Evolutionary conservation across 2,329 filamentous ascomycete genomes (phyloP).

Genomic region (Penicillium polonicum): DNA sequence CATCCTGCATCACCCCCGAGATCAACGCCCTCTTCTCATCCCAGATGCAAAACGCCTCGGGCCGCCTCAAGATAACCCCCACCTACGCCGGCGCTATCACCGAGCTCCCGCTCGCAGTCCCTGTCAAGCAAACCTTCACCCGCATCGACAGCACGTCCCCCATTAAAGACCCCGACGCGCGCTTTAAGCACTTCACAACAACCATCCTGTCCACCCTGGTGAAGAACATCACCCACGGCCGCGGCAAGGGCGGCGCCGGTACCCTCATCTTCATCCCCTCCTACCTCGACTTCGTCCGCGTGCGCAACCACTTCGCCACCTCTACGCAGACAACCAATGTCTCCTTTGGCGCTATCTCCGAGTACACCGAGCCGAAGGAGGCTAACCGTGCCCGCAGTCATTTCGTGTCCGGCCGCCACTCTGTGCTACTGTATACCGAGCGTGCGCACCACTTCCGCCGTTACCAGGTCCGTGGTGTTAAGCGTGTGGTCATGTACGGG

Average conservation of each 20-base stretch:
- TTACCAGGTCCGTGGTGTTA: slow-evolving; percentile 78
- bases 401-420: slow-evolving; percentile 79
- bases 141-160: slow-evolving; percentile 73
- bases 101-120: slow-evolving; percentile 61
- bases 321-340: slow-evolving; percentile 57
- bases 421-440: slow-evolving; percentile 85
- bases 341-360: slow-evolving; percentile 79
- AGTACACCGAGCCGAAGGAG: slow-evolving; percentile 78
- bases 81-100: slow-evolving; percentile 71
- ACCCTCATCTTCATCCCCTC: slow-evolving; percentile 87
- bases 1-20: slow-evolving; percentile 84
- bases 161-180: slow-evolving; percentile 74
- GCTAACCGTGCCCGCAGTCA: slow-evolving; percentile 82
- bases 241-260: slow-evolving; percentile 57
- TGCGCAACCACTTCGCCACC: slow-evolving; percentile 88
- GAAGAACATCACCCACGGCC: slow-evolving; percentile 52
- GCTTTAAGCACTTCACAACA: slow-evolving; percentile 88
- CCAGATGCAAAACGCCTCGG: slow-evolving; percentile 76
- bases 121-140: slow-evolving; percentile 82
- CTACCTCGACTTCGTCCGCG: slow-evolving; percentile 90
- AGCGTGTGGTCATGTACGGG: slow-evolving; percentile 82
- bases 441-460: slow-evolving; percentile 95
- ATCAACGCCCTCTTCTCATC: slow-evolving; percentile 75
- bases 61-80: slow-evolving; percentile 71
- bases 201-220: slow-evolving; percentile 74